Evolutionary conservation across 805 yeast species (phyloP), one percentile per base, ranked within the genome.

Genomic region (Geotrichum ghanense): DNA sequence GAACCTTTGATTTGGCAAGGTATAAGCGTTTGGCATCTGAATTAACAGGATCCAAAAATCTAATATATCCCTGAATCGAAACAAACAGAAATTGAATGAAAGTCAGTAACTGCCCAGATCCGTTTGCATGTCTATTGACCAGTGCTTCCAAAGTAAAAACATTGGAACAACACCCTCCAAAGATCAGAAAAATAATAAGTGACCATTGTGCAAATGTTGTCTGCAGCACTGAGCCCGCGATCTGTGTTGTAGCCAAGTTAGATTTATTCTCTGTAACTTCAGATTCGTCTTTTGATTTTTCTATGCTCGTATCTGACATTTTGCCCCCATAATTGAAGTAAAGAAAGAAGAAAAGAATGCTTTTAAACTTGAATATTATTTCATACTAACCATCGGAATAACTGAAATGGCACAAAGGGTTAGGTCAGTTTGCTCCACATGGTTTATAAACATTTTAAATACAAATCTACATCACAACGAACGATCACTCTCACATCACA

Each of bases 101-200:
- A 1, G 90, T 82, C 17, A 31, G 37, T 4, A 31, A 12, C 17
- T 20, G 25, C 5, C 42, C 42, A 20, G 25, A 39, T 5, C 42
- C 42, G 16, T 39, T 22, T 5, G 60, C 21, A 49, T 51, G 37
- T 12, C 52, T 53, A 21, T 59, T 57, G 1, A 81, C 60, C 16
- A 82, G 63, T 22, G 68, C 59, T 58, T 83, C 92, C 44, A 83
- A 62, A 1, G 83, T 70, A 48, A 75, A 66, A 23, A 80, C 88
- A 59, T 81, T 83, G 25, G 78, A 65, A 58, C 92, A 83, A 59
- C 92, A 83, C 2, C 89, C 87, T 0, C 84, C 83, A 56, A 81
- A 78, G 10, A 81, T 75, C 25, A 75, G 64, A 9, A 56, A 47
- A 3, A 64, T 46, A 22, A 59, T 53, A 22, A 52, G 37, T 7